These are phyloP conservation scores for Phytophthora sansomeana DNA, from an alignment of 352 stramenopile species.

Conservation along the genomic window DNA sequence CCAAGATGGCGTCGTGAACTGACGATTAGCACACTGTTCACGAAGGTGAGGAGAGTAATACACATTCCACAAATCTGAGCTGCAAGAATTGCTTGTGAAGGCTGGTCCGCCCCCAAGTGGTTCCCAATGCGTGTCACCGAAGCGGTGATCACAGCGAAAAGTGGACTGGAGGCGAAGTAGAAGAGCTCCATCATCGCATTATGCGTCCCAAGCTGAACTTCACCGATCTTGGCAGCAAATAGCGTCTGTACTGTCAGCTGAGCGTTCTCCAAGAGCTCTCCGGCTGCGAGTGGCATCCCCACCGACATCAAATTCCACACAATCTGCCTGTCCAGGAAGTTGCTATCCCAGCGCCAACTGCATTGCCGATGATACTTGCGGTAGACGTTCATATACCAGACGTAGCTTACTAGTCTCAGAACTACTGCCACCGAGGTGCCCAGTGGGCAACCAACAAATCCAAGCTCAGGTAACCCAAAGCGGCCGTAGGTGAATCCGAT, in stretches of 20 bases:
- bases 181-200: constrained; percentile 91
- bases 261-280: constrained; percentile 77
- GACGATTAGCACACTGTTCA: constrained; percentile 61
- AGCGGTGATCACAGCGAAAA: constrained; percentile 77
- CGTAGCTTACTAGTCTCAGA: constrained; percentile 58
- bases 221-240: constrained; percentile 71
- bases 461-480: constrained; percentile 58
- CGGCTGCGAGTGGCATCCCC: constrained; percentile 60
- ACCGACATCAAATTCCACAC: constrained; percentile 58
- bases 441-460: constrained; percentile 82
- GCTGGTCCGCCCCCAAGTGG: constrained; percentile 63
- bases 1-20: constrained; percentile 50
- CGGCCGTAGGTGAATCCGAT: constrained; percentile 68
- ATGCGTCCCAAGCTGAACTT: constrained; percentile 79
- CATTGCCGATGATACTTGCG: constrained; percentile 51
- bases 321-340: constrained; percentile 48
- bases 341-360: constrained; percentile 52
- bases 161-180: constrained; percentile 74
- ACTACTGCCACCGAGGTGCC: constrained; percentile 65
- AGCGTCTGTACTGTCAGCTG: constrained; percentile 83
- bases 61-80: constrained; percentile 57
- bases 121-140: constrained; percentile 74
- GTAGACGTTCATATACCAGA: constrained; percentile 74
- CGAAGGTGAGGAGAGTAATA: constrained; percentile 48
- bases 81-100: constrained; percentile 50